Evolutionary conservation across 768 basidiomycete genomes (phyloP).

Genomic region (Boletus subcaerulescens): DNA sequence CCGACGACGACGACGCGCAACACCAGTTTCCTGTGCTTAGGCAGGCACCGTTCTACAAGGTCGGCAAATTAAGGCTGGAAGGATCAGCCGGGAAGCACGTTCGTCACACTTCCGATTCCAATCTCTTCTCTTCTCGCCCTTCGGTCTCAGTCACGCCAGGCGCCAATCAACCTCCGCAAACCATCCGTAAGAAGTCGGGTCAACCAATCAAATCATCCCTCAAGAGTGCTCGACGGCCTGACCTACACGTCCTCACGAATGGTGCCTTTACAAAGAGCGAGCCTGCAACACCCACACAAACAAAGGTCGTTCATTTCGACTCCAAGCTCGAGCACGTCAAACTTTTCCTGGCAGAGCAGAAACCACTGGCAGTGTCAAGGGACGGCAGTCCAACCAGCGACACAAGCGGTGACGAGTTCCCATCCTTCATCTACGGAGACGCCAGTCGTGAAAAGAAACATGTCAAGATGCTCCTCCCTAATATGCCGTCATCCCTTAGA

Average conservation of each 20-base stretch:
- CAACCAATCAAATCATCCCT: conserved; percentile 90
- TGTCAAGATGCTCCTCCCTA: conserved; percentile 61
- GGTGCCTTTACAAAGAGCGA: conserved; percentile 60
- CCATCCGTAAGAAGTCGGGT: conserved; percentile 88
- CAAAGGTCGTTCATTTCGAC: conserved; percentile 93
- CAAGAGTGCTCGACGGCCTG: conserved; percentile 62
- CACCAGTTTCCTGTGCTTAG: conserved; percentile 21
- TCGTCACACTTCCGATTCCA: conserved; percentile 26
- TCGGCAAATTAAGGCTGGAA: conserved; percentile 26
- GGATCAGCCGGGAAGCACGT: conserved; percentile 16
- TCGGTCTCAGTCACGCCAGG: background rate
- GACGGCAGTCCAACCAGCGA: conserved; percentile 86
- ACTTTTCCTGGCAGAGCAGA: conserved; percentile 92
- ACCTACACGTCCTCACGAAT: conserved; percentile 51
- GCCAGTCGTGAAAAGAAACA: conserved; percentile 32
- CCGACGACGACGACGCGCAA: conserved; percentile 30
- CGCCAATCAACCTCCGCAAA: conserved; percentile 27
- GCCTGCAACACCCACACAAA: conserved; percentile 73
- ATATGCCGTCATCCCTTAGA: conserved; percentile 54
- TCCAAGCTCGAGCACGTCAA: conserved; percentile 90
- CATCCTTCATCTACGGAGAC: conserved; percentile 61
- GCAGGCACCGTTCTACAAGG: conserved; percentile 18
- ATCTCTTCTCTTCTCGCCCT: background rate
- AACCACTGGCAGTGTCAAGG: conserved; percentile 88
- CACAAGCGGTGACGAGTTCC: conserved; percentile 79